Evolutionary conservation across 2,329 filamentous ascomycete species (phyloP), one percentile per base, ranked within the genome.

Genomic region (Diaporthe humulicola): DNA sequence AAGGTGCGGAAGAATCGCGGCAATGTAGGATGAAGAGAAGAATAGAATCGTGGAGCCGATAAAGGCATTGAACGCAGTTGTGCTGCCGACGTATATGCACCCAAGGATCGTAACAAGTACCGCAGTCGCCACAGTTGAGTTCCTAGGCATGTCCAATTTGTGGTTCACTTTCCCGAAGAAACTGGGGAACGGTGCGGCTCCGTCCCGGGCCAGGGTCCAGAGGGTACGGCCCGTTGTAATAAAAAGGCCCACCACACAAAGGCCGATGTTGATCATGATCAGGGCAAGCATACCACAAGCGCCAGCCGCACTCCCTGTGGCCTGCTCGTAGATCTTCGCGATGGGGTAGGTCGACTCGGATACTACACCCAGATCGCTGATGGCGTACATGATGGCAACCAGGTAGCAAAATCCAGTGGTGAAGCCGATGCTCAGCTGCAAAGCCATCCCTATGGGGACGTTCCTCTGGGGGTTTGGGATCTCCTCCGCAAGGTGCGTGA

Each of bases 21-120:
- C 89, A 3, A 93, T 84, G 80, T 92, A 94, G 0, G 90, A 92
- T 36, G 33, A 36, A 36, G 48, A 50, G 17, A 82, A 84, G 10
- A 84, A 78, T 0, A 84, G 79, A 40, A 85, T 84, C 74, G 84
- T 86, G 40, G 81, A 83, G 14, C 90, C 90, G 10, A 93, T 89
- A 36, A 94, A 90, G 0, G 92, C 92, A 56, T 90, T 88, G 83
- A 94, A 94, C 0, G 93, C 93, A 0, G 91, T 92, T 1, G 86
- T 88, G 75, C 87, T 91, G n/a, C 90, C 92, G 1, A 94, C 87
- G 77, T 93, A 93, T 58, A 94, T 91, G 56, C 86, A 87, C 0
- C 91, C 92, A 0, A 94, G 84, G 4, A 92, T 80, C 0, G 90
- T 90, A 0, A 85, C 81, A 1, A 86, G 77, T 0, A 80, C 77